Conservation (phyloP, 495 filamentous ascomycete genomes). For the Lichenothelia convexa region DNA sequence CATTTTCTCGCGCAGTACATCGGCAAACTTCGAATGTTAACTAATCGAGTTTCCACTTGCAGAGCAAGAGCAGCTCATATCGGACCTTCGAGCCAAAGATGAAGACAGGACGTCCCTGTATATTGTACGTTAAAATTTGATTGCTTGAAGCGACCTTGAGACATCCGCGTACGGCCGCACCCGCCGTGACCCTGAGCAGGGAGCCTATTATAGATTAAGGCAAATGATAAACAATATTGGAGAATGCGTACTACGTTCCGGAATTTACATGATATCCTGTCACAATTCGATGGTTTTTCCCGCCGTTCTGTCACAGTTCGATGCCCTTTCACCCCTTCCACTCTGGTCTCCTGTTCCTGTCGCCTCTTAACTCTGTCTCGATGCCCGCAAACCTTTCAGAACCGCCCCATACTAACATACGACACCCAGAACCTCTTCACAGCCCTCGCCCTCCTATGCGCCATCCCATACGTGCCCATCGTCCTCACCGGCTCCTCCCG, state of each 20-base stretch:
- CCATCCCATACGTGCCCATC: conserved; percentile 33
- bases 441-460: conserved; percentile 32
- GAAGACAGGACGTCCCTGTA: neutral
- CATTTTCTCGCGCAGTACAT: neutral
- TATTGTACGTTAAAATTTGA: neutral
- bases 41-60: neutral
- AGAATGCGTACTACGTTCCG: no score
- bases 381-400: neutral
- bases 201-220: no score
- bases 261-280: no score
- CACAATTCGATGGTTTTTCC: no score
- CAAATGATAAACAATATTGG: neutral
- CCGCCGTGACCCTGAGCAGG: no score
- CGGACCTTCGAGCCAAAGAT: neutral
- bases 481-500: no score
- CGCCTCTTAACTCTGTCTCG: neutral
- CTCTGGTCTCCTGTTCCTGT: no score
- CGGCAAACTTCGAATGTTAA: neutral
- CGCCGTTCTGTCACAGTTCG: no score
- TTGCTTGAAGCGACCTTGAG: no score
- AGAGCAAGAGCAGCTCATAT: neutral
- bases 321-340: no score
- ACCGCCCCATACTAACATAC: neutral
- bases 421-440: conserved; percentile 33
- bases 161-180: no score